Evolutionary conservation across 2,329 filamentous ascomycete species (phyloP), one percentile per base, ranked within the genome.

Genomic region (Laburnicola sp.): DNA sequence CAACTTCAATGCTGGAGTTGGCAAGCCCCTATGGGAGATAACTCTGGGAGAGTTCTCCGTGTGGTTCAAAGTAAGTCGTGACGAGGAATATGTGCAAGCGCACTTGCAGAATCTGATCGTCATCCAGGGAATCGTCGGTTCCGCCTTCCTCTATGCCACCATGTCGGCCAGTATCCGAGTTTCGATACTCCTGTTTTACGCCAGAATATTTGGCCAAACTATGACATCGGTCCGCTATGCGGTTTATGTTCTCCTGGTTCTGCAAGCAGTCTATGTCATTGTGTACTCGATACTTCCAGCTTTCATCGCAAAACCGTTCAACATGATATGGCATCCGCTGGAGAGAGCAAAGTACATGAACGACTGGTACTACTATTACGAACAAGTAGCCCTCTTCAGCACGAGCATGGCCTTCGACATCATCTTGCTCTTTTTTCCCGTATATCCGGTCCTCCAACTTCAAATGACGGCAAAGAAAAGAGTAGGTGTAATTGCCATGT

Each of bases 11-110:
- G 56, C 57, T n/a, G 62, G 62, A 3, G 53, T 62, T 8, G 62
- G 56, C 21, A 66, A 66, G 45, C 63, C 62, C 1, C 52, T 65
- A 1, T 59, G 54, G 50, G 63, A 66, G 30, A 59, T 66, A 39
- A 65, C 62, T 3, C 2, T 63, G 1, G 38, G 22, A 2, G 62
- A 66, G 32, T 66, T 52, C 36, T 43, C 50, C 4, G 38, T 59
- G 25, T 66, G 62, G 59, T 63, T 57, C 42, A 51, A 51, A 27
- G 41, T 44, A 30, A 35, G 44, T n/a, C 6, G 16, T 27, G n/a
- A n/a, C 7, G 8, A 11, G 5, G 32, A 35, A 4, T 5, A 16
- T 16, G 11, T 32, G 30, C 6, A 32, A 32, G 30, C 11, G n/a
- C n/a, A n/a, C 30, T 32, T 7, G 11, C 30, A 32, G 11, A 6